Evolutionary conservation across 108 stramenopile species (phyloP), one percentile per base, ranked within the genome.

Genomic region (Mediolabrus comicus): DNA sequence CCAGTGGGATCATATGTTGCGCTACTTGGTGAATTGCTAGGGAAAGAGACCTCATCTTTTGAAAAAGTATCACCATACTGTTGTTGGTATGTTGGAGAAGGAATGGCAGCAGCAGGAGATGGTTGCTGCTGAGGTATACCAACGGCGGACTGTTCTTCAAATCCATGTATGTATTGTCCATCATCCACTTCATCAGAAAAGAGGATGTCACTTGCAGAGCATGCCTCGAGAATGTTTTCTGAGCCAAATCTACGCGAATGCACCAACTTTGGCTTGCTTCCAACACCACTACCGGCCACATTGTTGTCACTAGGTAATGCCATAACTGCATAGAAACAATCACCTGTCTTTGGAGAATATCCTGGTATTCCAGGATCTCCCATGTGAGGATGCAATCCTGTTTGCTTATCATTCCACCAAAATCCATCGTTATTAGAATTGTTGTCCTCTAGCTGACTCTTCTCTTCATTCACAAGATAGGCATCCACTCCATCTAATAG

Each of bases 261-360:
- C 28, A 80, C 39, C 34, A 80, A 17, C 14, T 62, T 64, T 7
- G 72, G 62, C 14, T 57, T 4, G 0, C 19, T 25, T 34, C 51
- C 59, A 56, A 46, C 3, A 36, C 41, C 66, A 2, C 51, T 9
- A 9, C 57, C 46, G 39, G 25, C 17, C 35, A 16, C 22, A 4
- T 11, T 54, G 51, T 5, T 24, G 9, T 63, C 71, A 11, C 27
- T 24, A 16, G 72, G 72, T 36, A 73, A 55, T 28, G 38, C 72
- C 65, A 79, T 39, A 3, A 79, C 71, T 22, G 78, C 58, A 16
- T 79, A 79, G 61, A 68, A 79, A 31, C 78, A 79, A 53, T 79
- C 78, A 5, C 71, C 70, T 17, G 56, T 68, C 1, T 38, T 22
- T 10, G 71, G 66, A 1, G 53, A 28, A 58, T 68, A 64, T 0